phyloP scores from a whole-genome alignment of 2,329 filamentous ascomycete genomes.

The Seiridium unicorne region DNA sequence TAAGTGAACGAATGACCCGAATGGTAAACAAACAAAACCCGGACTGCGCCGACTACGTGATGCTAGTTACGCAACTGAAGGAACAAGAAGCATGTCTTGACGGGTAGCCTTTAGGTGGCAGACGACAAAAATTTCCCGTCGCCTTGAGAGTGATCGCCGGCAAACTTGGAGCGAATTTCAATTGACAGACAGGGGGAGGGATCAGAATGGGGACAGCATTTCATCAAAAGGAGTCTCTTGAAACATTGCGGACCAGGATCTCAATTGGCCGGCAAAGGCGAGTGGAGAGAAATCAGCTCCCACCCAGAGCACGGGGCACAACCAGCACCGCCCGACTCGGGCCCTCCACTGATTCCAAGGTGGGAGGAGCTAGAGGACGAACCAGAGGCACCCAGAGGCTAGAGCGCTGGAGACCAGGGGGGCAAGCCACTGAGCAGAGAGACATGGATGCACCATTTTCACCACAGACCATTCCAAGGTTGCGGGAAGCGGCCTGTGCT shows the following conservation, averaged over 20 bases:
- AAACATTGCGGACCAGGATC: not conserved
- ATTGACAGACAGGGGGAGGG: constrained; percentile 1
- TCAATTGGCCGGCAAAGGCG: not conserved
- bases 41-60: no score
- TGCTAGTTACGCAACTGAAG: no score
- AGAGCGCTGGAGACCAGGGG: no score
- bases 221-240: constrained; percentile 7
- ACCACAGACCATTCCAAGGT: no score
- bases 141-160: not conserved
- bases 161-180: not conserved
- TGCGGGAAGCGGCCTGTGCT: no score
- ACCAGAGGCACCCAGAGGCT: no score
- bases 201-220: not conserved
- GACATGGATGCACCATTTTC: no score
- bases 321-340: not conserved
- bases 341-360: no score
- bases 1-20: not conserved
- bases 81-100: not conserved
- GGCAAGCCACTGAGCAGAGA: no score
- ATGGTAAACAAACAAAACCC: not conserved
- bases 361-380: no score
- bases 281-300: not conserved
- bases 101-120: not conserved
- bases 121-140: not conserved
- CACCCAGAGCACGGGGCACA: not conserved